Evolutionary conservation across 2,329 filamentous ascomycete species (phyloP), one percentile per base, ranked within the genome.

Genomic region (Paecilomyces niveus): DNA sequence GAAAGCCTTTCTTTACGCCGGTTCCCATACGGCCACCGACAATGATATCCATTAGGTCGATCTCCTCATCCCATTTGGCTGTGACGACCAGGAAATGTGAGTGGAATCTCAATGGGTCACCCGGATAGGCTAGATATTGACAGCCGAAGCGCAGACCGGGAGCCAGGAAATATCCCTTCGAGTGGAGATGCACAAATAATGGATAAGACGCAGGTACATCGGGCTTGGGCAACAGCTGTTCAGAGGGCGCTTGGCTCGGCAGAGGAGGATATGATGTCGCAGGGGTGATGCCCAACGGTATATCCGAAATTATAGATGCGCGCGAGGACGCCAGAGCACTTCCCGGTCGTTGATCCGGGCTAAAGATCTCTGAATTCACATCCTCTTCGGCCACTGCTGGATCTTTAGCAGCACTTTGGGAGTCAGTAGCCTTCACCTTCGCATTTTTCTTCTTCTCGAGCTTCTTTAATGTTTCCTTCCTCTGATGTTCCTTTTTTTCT

Each of bases 121-220:
- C 94, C 0, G 94, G 94, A 68, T 99, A 99, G 4, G 95, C 90
- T 65, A 92, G 91, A 75, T 96, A 97, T 68, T 94, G 86, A 67
- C 92, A 95, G 26, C 94, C 94, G 68, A 99, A 99, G 26, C 94
- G 89, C 56, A 99, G 81, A 8, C 94, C 94, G 1, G 94, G 94
- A 57, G 92, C 92, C 69, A 94, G 86, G 76, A 89, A 97, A 76
- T 93, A 97, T 54, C 89, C 89, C 18, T 83, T 80, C 7, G 82
- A 80, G 69, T 97, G 90, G 26, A 99, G 79, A 70, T 94, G 87
- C 35, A 84, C 85, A 74, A 91, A 96, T 22, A 97, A 79, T 2
- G 90, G 85, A 65, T 90, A 92, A 1, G 85, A 86, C 2, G 72
- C 59, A 3, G 76, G 76, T 29, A 77, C 75, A 35, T 70, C 61